Base-by-base conservation (phyloP, 2,329 filamentous ascomycete genomes). In the Phoma sp. region DNA sequence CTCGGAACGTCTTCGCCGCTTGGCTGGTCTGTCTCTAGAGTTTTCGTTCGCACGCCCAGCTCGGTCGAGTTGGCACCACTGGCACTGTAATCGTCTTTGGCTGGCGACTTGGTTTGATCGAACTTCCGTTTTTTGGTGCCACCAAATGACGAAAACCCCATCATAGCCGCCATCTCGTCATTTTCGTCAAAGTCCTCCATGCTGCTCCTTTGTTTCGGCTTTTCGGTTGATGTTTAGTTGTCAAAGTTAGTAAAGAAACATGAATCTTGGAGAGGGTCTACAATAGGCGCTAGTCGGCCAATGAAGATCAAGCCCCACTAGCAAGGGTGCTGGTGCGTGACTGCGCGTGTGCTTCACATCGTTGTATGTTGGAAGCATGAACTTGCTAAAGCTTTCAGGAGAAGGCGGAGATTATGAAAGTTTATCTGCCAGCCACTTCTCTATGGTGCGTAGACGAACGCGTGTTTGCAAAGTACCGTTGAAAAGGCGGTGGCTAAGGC, bases 131-230 rank as follows among this genome's bases (percentile, higher is more conserved):
- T 89, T 72, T 89, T 90, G 38, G 80, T 79, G 1, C 81, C 77
- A 61, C 89, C 89, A 68, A 93, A 93, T 52, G 84, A 82, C 7
- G 86, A 82, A 74, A 92, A 92, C 59, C 89, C 89, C 86, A 92
- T 88, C 41, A 83, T 81, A 37, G 83, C 82, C 22, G 86, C 86
- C 71, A 90, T 48, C 37, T 64, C 60, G 47, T 83, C 83, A 37
- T 83, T 79, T 18, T 77, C 66, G n/a, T 78, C 77, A 57, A 76
- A 70, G 23, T 51, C 47, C 13, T 56, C 53, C 53, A 56, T 56
- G 8, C 32, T 18, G 18, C 2, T 18, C 18, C 18, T 18, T 38
- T 11, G 14, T 11, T 3, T 7, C 22, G 14, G 10, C 9, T n/a
- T 33, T 23, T 33, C 14, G 43, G 25, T 37, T 56, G 6, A 44